Evolutionary conservation across 257 asterid species (phyloP).

Genomic region (Capsicum baccatum): DNA sequence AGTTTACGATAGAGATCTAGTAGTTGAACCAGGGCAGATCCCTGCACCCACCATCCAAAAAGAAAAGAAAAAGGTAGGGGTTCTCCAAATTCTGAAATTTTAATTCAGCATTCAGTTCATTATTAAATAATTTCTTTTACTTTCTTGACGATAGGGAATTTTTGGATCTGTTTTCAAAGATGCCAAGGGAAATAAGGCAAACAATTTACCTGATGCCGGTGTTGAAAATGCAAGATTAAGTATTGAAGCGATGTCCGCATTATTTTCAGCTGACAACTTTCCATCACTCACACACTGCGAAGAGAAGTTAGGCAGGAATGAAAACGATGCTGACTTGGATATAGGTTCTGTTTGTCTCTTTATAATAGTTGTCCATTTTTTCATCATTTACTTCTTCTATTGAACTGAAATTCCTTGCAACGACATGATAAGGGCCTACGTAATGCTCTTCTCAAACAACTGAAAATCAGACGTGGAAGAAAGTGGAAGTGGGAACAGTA

Average conservation of each 20-base stretch:
- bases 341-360: slow-evolving; percentile 55
- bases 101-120: neutral
- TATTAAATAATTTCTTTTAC: slow-evolving; percentile 4
- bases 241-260: slow-evolving; percentile 56
- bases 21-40: slow-evolving; percentile 49
- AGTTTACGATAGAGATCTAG: slow-evolving; percentile 58
- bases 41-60: slow-evolving; percentile 49
- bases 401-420: neutral
- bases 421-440: neutral
- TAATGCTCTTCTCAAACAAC: neutral
- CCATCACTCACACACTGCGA: slow-evolving; percentile 51
- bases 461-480: neutral
- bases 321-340: slow-evolving; percentile 64
- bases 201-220: slow-evolving; percentile 50
- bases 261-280: slow-evolving; percentile 70
- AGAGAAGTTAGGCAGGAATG: slow-evolving; percentile 44
- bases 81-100: neutral
- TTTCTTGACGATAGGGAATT: slow-evolving; percentile 59
- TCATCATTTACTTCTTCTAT: neutral
- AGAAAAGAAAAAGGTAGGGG: slow-evolving; percentile 84
- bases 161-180: slow-evolving; percentile 78
- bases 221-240: slow-evolving; percentile 56
- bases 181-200: slow-evolving; percentile 58
- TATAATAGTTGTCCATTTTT: neutral
- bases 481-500: neutral